phyloP scores from a whole-genome alignment of 2,329 filamentous ascomycete genomes.

The Shiraia sp. region DNA sequence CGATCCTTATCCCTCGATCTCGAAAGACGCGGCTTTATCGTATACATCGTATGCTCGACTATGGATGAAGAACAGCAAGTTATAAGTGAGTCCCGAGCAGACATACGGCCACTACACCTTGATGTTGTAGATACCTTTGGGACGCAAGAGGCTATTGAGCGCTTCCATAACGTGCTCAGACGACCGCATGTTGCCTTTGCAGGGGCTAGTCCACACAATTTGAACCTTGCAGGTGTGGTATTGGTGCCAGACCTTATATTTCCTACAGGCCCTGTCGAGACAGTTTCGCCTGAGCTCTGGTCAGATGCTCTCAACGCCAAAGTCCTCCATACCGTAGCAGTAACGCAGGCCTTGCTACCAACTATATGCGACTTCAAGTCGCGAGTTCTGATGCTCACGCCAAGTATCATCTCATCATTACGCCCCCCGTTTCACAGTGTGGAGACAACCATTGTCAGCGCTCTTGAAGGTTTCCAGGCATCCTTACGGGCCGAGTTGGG shows the following conservation, averaged over 20 bases:
- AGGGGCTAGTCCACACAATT: conserved; percentile 73
- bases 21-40: conserved; percentile 88
- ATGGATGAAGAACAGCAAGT: conserved; percentile 82
- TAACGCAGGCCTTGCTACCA: conserved; percentile 80
- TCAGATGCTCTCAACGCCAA: conserved; percentile 92
- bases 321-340: conserved; percentile 84
- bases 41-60: conserved; percentile 87
- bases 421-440: conserved; percentile 80
- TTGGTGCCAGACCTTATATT: conserved; percentile 80
- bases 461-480: conserved; percentile 82
- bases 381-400: conserved; percentile 76
- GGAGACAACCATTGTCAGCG: conserved; percentile 83
- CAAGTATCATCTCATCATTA: conserved; percentile 78
- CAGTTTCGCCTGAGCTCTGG: conserved; percentile 80
- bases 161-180: conserved; percentile 72
- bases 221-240: conserved; percentile 78
- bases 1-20: conserved; percentile 82
- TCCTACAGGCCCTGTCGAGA: conserved; percentile 81
- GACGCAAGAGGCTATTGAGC: conserved; percentile 69
- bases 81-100: conserved; percentile 73
- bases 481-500: conserved; percentile 79
- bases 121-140: conserved; percentile 79
- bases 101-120: conserved; percentile 80
- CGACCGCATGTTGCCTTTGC: conserved; percentile 76
- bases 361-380: conserved; percentile 58